Conservation (phyloP, 2,329 filamentous ascomycete genomes). For the Colletotrichum shisoi region DNA sequence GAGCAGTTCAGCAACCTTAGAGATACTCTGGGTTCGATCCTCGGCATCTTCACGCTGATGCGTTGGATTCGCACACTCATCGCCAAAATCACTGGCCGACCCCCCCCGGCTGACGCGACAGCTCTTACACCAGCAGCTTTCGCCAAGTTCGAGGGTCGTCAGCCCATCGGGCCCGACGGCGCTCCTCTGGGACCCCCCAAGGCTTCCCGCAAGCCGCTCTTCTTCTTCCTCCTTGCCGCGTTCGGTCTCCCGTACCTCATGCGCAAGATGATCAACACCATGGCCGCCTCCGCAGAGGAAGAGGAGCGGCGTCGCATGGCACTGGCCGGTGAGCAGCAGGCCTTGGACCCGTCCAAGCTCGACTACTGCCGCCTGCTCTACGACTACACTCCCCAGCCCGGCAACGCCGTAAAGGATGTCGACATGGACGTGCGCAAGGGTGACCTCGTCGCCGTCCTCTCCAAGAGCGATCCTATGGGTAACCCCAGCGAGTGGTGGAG, state of each 20-base stretch:
- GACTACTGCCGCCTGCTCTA: slow-evolving; percentile 96
- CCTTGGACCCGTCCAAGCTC: slow-evolving; percentile 86
- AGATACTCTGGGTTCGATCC: slow-evolving; percentile 88
- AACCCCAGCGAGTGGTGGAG: slow-evolving; percentile 97
- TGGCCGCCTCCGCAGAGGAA: slow-evolving; percentile 85
- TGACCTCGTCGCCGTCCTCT: slow-evolving; percentile 91
- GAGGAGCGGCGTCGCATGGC: slow-evolving; percentile 71
- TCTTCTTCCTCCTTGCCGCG: slow-evolving; percentile 93
- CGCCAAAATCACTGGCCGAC: slow-evolving; percentile 90
- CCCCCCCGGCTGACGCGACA: slow-evolving; percentile 84
- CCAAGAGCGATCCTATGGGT: slow-evolving; percentile 90
- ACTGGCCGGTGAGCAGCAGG: slow-evolving; percentile 54
- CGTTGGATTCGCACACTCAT: slow-evolving; percentile 92
- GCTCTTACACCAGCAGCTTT: slow-evolving; percentile 91
- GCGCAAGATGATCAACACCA: slow-evolving; percentile 89
- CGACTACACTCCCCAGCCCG: slow-evolving; percentile 86
- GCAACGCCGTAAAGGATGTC: slow-evolving; percentile 70
- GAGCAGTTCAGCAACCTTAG: slow-evolving; percentile 95
- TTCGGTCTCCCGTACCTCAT: slow-evolving; percentile 97
- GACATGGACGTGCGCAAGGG: slow-evolving; percentile 94
- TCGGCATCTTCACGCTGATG: slow-evolving; percentile 95
- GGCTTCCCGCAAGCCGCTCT: slow-evolving; percentile 91
- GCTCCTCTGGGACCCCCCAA: slow-evolving; percentile 68
- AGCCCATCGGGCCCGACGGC: slow-evolving; percentile 65
- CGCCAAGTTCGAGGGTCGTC: slow-evolving; percentile 82